These are phyloP conservation scores for Metschnikowia cubensis DNA, from an alignment of 805 yeast species.

Conservation along the genomic window DNA sequence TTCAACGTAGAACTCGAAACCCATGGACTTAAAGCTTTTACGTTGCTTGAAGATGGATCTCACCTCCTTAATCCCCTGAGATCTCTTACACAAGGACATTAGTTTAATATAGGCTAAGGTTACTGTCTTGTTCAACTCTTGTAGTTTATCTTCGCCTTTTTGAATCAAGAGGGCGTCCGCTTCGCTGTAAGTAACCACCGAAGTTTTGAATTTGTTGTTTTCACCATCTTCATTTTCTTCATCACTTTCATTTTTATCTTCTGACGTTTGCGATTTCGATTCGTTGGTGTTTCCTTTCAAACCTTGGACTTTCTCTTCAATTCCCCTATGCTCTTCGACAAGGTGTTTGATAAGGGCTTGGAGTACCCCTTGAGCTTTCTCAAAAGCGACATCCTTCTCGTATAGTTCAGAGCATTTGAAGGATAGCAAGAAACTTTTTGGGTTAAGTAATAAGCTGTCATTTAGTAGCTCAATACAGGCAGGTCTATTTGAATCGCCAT, in stretches of 20 bases:
- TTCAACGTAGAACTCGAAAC: conserved; percentile 75
- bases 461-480: conserved; percentile 45
- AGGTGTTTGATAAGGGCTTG: conserved; percentile 48
- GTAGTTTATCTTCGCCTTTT: conserved; percentile 20
- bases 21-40: conserved; percentile 49
- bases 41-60: conserved; percentile 68
- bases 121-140: conserved; percentile 34
- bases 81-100: conserved; percentile 69
- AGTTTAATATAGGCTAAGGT: conserved; percentile 66
- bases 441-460: conserved; percentile 60
- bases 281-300: conserved; percentile 14
- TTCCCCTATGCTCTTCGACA: conserved; percentile 31
- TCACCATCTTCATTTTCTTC: conserved; percentile 17
- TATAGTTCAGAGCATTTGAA: conserved; percentile 65
- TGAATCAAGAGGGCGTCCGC: conserved; percentile 22
- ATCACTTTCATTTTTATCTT: conserved; percentile 13
- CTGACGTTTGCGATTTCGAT: conserved; percentile 3
- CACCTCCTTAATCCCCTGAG: conserved; percentile 66
- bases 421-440: conserved; percentile 62
- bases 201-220: background rate
- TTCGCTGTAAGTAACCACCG: conserved; percentile 14
- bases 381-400: conserved; percentile 54
- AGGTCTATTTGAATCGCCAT: conserved; percentile 38
- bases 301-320: conserved; percentile 21
- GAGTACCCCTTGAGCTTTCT: conserved; percentile 49